Conservation (phyloP, 257 asterid genomes). For the Euphrasia confusa region DNA sequence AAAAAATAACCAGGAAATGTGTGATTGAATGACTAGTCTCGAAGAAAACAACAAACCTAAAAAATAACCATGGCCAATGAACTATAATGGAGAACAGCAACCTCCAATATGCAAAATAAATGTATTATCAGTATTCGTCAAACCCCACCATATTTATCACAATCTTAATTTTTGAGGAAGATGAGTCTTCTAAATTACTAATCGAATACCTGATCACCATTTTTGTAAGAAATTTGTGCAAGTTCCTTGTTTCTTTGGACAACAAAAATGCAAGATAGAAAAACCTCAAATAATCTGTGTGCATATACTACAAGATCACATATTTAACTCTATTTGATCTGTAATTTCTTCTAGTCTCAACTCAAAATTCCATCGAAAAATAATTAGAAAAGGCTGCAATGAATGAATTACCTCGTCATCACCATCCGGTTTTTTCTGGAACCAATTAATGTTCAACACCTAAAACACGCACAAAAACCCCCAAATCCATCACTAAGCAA, state of each 20-base stretch:
- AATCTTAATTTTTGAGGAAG: not conserved
- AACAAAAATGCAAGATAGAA: not conserved
- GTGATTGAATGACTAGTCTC: too few species aligned
- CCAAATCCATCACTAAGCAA: not conserved
- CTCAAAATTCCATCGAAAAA: not conserved
- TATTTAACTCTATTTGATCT: not conserved
- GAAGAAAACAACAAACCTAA: too few species aligned
- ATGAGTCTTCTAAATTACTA: not conserved
- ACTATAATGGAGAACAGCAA: not conserved
- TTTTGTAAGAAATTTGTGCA: not conserved
- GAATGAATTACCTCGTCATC: slow-evolving; percentile 62
- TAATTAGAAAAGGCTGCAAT: not conserved
- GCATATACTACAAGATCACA: not conserved
- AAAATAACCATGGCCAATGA: too few species aligned
- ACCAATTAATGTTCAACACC: slow-evolving; percentile 87
- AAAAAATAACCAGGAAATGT: too few species aligned
- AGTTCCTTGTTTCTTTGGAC: not conserved
- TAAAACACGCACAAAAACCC: slow-evolving; percentile 22
- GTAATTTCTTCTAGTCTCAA: not conserved
- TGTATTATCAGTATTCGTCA: not conserved
- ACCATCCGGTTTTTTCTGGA: slow-evolving; percentile 88
- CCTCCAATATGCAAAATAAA: not conserved
- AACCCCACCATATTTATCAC: not conserved
- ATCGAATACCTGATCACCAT: not conserved
- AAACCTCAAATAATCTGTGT: not conserved